Base-by-base conservation (phyloP, 108 stramenopile genomes). In the Pseudonitzschia multistriata region DNA sequence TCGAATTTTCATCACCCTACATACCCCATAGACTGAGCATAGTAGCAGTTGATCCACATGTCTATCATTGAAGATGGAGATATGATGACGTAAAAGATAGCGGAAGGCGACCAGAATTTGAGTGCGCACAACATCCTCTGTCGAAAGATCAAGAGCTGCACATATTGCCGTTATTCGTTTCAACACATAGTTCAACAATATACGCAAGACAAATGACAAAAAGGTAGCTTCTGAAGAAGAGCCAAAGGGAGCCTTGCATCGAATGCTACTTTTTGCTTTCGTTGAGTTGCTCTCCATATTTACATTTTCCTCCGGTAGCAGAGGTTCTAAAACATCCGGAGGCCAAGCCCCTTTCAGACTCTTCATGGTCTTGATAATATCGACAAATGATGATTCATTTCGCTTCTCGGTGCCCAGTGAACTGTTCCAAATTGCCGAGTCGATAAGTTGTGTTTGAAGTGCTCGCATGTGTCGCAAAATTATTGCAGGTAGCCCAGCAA, bases 31-130 rank as follows among this genome's bases (percentile, higher is more conserved):
- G 15, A 78, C 28, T n/a, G 64, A 36, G 25, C 77, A 78, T 10
- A 83, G 63, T 24, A 79, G 63, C 47, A 74, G 59, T 15, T 83
- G 82, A 55, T 83, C 82, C 17, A 79, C 40, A 45, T 79, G 77
- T 36, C 82, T 60, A 36, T 79, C 74, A 37, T 68, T 64, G 19
- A 83, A 55, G 25, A 83, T 25, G 0, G 69, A 56, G 15, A 75
- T 56, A 53, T 83, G 66, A 40, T 71, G 40, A 13, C 78, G 74
- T 15, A 83, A 56, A 13, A 79, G 39, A 42, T 79, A 63, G 25
- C 78, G 78, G 40, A 79, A 83, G 17, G 78, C 67, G 14, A 79
- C 54, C 78, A 78, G 77, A 24, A 76, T 66, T 60, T 79, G 77
- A 17, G 66, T 63, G 4, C 49, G 48, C 4, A 83, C 27, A 2